Base-by-base conservation (phyloP, 2,329 filamentous ascomycete species). In the Capronia epimyces region DNA sequence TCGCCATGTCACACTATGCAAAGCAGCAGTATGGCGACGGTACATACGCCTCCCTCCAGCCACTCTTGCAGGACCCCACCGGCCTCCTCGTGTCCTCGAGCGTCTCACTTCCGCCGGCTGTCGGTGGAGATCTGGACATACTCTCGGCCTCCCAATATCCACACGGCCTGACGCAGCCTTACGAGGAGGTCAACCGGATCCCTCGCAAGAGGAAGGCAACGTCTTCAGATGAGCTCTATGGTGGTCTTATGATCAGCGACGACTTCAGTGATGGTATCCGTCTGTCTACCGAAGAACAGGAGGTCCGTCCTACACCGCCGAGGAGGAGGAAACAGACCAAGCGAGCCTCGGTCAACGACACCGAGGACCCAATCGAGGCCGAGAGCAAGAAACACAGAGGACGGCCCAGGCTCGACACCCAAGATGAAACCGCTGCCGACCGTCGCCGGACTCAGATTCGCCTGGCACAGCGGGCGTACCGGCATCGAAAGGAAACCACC, bases 361-460 rank as follows among this genome's bases (percentile, higher is more conserved):
- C 43, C 6, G 53, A 55, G 13, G 46, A 60, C 1, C 50, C n/a
- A n/a, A n/a, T n/a, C n/a, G n/a, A 49, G 34, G 39, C 37, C 10
- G 41, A 50, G 15, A 46, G 41, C 32, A 60, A 60, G 51, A 61
- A 60, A 45, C 56, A 81, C 15, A 76, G 88, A 64, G 88, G 88
- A 6, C 77, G 88, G 49, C 88, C 88, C 4, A 75, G 87, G 44
- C 75, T 93, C 13, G 83, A 90, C 59, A 80, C 81, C n/a, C 81
- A 82, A 54, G 86, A 91, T 67, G 82, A 88, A 67, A 89, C 84
- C 20, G 82, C 86, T 55, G 82, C 80, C 47, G 87, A 87, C 86
- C 84, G 88, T 55, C 84, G 89, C 46, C 80, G 89, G 48, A 91
- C 87, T 3, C 89, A 95, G 65, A 93, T 95, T 57, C 83, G 89